Base-by-base conservation (phyloP, 345 rosid species). In the Clarkia xantiana region DNA sequence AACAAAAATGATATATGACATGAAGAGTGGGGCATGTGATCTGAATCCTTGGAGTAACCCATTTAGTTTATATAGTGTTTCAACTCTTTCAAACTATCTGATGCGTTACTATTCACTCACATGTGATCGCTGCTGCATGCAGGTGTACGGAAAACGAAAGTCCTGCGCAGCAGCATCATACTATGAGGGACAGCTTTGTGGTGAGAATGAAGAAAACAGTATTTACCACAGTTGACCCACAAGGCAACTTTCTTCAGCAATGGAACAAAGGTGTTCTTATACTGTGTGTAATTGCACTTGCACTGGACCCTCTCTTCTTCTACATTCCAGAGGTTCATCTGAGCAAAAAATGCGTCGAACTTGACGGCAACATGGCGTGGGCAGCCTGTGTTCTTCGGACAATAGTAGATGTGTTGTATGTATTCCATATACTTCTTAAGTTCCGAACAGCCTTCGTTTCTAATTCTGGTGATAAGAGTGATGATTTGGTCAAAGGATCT, bases 241-340 rank as follows among this genome's bases (percentile, higher is more conserved):
- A 81, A 44, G 96, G 96, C 22, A 55, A 81, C 12, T 90, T 86
- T 69, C 91, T 86, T 41, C 89, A 77, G 53, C 71, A 52, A 62
- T 90, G 98, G 98, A 90, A 90, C 67, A 90, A 90, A 77, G 81
- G 86, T 72, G 86, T 90, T 46, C 84, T 90, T 9, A 63, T 90
- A 18, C 77, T 94, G 2, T 90, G 96, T 55, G 69, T 83, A 12
- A 38, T 90, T 51, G 98, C 98, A 10, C 88, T 90, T 14, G 81
- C 98, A 0, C 65, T 90, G 52, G 96, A 87, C 70, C 97, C 95
- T 57, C 68, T 90, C 65, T 90, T 90, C 73, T 72, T 85, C 64
- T 90, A 90, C 54, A 73, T 90, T 3, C 97, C 88, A 6, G 65
- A 85, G 44, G 67, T 90, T 25, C 19, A 80, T 40, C 74, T 67